Base-by-base conservation (phyloP, 202 grass and related monocot genomes). In the Setaria italica region DNA sequence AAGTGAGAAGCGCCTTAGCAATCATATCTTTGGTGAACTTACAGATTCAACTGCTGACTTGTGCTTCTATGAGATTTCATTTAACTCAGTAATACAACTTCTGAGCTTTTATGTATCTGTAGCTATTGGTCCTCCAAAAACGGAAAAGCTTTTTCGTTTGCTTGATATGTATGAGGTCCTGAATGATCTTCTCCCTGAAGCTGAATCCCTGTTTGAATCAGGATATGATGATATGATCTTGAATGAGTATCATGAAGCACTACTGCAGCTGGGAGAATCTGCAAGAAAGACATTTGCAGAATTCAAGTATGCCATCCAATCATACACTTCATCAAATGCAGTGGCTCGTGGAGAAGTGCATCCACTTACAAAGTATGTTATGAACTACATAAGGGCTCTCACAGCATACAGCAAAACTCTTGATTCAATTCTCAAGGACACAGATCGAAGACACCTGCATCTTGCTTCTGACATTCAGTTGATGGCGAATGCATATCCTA, bases 281-380 rank as follows among this genome's bases (percentile, higher is more conserved):
- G 82, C 85, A 8, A 96, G 74, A 45, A 85, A 86, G 54, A 83
- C 89, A 81, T 87, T 99, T 80, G 57, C 73, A 25, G 88, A 90
- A 47, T 94, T 94, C 86, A 99, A 94, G 62, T 67, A 92, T 83
- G 86, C 55, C 4, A 91, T 99, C 67, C 80, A 91, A 84, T 85
- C 87, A 45, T 84, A 94, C 82, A 91, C 80, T 47, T 92, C 91
- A 34, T 87, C 92, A 37, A 99, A n/a, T 82, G 75, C 76, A 48
- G 86, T 90, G 58, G 49, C 88, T 65, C 71, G 87, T 81, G 93
- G 93, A 37, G 85, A 54, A 37, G 86, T 99, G 58, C 96, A 96
- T 80, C 93, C 91, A n/a, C 87, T 96, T 72, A 89, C 96, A 76
- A 92, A 89, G 73, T 99, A 99, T 94, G 96, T 99, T 34, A 99